Evolutionary conservation across 2,329 filamentous ascomycete genomes (phyloP).

Genomic region (Colletotrichum euphorbiae): DNA sequence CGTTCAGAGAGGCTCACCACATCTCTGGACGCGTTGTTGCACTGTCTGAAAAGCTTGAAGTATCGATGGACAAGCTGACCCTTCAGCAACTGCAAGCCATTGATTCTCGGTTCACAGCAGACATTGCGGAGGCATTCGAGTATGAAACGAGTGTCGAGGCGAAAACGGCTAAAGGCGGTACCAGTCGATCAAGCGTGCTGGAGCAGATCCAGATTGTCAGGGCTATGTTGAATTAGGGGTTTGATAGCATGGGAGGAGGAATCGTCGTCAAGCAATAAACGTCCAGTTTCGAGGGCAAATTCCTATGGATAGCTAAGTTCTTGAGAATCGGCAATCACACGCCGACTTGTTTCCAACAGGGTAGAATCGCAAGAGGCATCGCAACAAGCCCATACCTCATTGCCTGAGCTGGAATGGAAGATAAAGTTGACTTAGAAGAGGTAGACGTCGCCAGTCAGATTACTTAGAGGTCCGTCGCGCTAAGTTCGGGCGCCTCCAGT

Average conservation of each 20-base stretch:
- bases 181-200: slow-evolving; percentile 73
- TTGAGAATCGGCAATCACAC: too few relatives aligned
- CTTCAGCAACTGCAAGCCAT: slow-evolving; percentile 75
- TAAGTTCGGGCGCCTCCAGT: background rate
- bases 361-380: too few relatives aligned
- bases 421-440: too few relatives aligned
- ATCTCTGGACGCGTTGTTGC: slow-evolving; percentile 80
- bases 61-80: slow-evolving; percentile 76
- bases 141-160: slow-evolving; percentile 80
- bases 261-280: too few relatives aligned
- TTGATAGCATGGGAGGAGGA: background rate
- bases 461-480: background rate
- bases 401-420: too few relatives aligned
- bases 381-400: too few relatives aligned
- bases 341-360: too few relatives aligned
- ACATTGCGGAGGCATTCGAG: slow-evolving; percentile 74
- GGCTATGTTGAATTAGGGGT: slow-evolving; percentile 47
- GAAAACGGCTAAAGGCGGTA: slow-evolving; percentile 75
- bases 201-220: slow-evolving; percentile 67
- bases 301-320: too few relatives aligned
- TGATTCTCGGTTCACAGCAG: slow-evolving; percentile 74
- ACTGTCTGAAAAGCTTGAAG: slow-evolving; percentile 70
- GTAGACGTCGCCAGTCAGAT: too few relatives aligned
- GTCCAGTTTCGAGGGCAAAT: too few relatives aligned
- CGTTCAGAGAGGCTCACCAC: slow-evolving; percentile 83